These are phyloP conservation scores for Citeromyces matritensis DNA, from an alignment of 805 yeast species.

Conservation along the genomic window DNA sequence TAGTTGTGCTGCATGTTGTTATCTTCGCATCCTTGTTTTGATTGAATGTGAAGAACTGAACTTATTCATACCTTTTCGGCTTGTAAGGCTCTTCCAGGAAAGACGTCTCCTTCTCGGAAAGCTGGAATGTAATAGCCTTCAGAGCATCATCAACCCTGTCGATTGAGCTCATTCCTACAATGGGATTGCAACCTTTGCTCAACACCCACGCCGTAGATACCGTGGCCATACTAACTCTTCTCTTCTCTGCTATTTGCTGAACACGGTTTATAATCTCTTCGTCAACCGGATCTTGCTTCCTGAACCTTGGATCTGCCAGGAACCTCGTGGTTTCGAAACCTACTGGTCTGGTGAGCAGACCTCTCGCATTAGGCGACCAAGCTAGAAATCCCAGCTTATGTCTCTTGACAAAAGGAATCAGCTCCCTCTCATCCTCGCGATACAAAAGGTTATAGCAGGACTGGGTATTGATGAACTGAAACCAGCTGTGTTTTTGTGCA, in stretches of 20 bases:
- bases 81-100: slow-evolving; percentile 22
- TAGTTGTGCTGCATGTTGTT: no score
- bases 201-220: slow-evolving; percentile 40
- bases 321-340: slow-evolving; percentile 3
- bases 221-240: slow-evolving; percentile 33
- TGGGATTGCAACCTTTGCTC: slow-evolving; percentile 35
- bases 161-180: slow-evolving; percentile 33
- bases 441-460: slow-evolving; percentile 37
- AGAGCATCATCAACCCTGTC: slow-evolving; percentile 38
- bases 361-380: slow-evolving; percentile 46
- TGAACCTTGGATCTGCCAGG: slow-evolving; percentile 7
- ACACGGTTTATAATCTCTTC: slow-evolving; percentile 27
- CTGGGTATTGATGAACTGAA: slow-evolving; percentile 46
- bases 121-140: slow-evolving; percentile 20
- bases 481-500: slow-evolving; percentile 44
- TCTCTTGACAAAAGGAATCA: slow-evolving; percentile 35
- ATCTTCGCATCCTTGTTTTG: no score
- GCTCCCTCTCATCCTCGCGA: slow-evolving; percentile 54
- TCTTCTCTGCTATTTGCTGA: slow-evolving; percentile 35
- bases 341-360: slow-evolving; percentile 34
- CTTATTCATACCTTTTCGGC: slow-evolving; percentile 5
- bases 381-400: slow-evolving; percentile 45
- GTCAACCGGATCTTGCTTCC: slow-evolving; percentile 11
- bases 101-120: slow-evolving; percentile 19
- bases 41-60: no score